Conservation (phyloP, 805 yeast genomes). For the Myxozyma monticola region DNA sequence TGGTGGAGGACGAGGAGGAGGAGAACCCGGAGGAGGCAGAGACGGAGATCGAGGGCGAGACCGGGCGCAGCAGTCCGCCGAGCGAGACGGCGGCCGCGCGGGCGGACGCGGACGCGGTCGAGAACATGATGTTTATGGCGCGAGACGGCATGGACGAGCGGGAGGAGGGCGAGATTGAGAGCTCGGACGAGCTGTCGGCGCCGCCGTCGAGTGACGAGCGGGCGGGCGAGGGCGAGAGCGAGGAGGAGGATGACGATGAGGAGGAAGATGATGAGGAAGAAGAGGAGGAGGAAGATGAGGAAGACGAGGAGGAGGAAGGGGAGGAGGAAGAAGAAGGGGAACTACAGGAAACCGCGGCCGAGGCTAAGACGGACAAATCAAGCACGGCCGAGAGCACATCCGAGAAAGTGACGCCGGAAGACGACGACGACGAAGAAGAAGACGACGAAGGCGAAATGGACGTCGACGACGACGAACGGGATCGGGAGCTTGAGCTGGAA, state of each 20-base stretch:
- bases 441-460: slow-evolving; percentile 10
- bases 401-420: background rate
- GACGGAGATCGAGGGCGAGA: slow-evolving; percentile 29
- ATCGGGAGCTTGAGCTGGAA: slow-evolving; percentile 9
- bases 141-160: slow-evolving; percentile 11
- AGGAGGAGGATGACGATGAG: slow-evolving; percentile 5
- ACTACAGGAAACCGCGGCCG: background rate
- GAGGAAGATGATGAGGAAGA: slow-evolving; percentile 1
- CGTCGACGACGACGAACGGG: slow-evolving; percentile 11
- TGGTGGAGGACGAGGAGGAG: slow-evolving; percentile 1
- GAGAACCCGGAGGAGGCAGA: slow-evolving; percentile 31
- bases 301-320: slow-evolving; percentile 23
- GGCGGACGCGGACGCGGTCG: slow-evolving; percentile 1
- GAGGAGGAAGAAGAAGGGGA: slow-evolving; percentile 29
- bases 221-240: slow-evolving; percentile 2
- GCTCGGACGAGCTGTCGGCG: slow-evolving; percentile 11
- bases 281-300: slow-evolving; percentile 17
- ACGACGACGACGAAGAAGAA: slow-evolving; percentile 5
- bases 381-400: too few species aligned
- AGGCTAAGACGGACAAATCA: too few species aligned
- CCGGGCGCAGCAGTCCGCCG: background rate
- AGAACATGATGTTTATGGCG: slow-evolving; percentile 7
- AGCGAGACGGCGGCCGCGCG: background rate
- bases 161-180: slow-evolving; percentile 22
- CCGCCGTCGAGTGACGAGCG: slow-evolving; percentile 10